phyloP scores from a whole-genome alignment of 345 rosid species.

The Euclidium syriacum region DNA sequence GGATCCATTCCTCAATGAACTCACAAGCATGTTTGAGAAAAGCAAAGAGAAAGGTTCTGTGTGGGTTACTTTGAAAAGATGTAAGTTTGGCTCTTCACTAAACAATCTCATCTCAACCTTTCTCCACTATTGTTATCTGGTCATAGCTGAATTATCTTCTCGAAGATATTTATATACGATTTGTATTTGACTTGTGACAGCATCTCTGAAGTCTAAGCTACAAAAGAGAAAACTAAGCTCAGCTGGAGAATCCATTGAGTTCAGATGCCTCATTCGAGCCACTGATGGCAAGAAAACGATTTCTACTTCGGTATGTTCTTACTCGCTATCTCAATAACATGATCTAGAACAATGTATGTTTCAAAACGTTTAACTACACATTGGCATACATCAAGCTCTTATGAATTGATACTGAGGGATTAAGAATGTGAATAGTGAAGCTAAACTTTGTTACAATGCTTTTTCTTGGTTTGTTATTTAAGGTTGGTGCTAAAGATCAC shows the following conservation, averaged over 20 bases:
- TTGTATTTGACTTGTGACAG: slow-evolving; percentile 29
- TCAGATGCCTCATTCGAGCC: slow-evolving; percentile 87
- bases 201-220: slow-evolving; percentile 75
- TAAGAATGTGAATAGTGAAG: neutral
- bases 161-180: neutral
- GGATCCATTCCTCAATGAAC: slow-evolving; percentile 89
- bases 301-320: slow-evolving; percentile 64
- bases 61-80: slow-evolving; percentile 95
- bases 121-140: neutral
- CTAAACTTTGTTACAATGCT: slow-evolving; percentile 8
- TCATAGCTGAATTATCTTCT: neutral
- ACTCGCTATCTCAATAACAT: neutral
- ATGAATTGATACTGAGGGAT: neutral
- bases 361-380: neutral
- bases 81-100: slow-evolving; percentile 37
- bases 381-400: neutral
- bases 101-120: neutral
- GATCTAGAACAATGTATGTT: neutral
- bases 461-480: slow-evolving; percentile 11
- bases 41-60: slow-evolving; percentile 77
- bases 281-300: slow-evolving; percentile 75
- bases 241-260: slow-evolving; percentile 59
- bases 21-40: slow-evolving; percentile 81
- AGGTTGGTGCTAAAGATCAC: slow-evolving; percentile 93
- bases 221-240: slow-evolving; percentile 66